Evolutionary conservation across 139 green algal species (phyloP), one percentile per base, ranked within the genome.

Genomic region (Parachlorella kessleri): DNA sequence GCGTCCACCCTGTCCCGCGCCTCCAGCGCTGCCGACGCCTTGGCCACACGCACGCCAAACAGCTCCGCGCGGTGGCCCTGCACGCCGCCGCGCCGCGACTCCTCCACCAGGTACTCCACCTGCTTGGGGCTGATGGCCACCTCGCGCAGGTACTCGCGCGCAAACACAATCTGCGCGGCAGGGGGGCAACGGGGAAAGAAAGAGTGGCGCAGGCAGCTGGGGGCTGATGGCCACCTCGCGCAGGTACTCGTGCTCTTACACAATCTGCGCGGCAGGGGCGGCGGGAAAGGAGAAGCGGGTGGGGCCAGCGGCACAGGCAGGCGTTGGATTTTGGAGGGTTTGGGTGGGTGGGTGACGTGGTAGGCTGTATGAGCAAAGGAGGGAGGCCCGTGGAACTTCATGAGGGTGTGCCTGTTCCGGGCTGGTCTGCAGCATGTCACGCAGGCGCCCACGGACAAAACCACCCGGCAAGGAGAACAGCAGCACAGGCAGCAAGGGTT

Each of bases 171-270:
- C 82, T 97, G 89, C 63, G 70, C 26, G 33, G 24, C 35, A 35
- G 23, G 39, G 32, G 40, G 23, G 55, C 40, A 65, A 7, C 10
- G 48, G 10, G 48, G 48, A 18, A 59, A 18, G n/a, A n/a, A n/a
- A n/a, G n/a, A n/a, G n/a, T n/a, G n/a, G n/a, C n/a, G n/a, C n/a
- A n/a, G n/a, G n/a, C n/a, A n/a, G 96, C 81, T 98, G 92, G 3
- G 90, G 78, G 4, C 81, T 84, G 39, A 99, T 98, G 6, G 72
- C 66, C 42, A 99, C 95, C 8, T 99, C 96, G 83, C 95, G 92
- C 70, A 99, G 84, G 79, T 94, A 99, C 89, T 99, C 96, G 24
- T 96, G 86, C n/a, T 96, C 96, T 79, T 99, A 92, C 55, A 99
- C 89, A 55, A 99, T 91, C 82, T 97, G 89, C 63, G 48, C 48